Percentiles rank a stretch among this genome's conserved stretches.
Evolutionary conservation across 495 filamentous ascomycete genomes (phyloP).

Genomic region (Ascobolus immersus): DNA sequence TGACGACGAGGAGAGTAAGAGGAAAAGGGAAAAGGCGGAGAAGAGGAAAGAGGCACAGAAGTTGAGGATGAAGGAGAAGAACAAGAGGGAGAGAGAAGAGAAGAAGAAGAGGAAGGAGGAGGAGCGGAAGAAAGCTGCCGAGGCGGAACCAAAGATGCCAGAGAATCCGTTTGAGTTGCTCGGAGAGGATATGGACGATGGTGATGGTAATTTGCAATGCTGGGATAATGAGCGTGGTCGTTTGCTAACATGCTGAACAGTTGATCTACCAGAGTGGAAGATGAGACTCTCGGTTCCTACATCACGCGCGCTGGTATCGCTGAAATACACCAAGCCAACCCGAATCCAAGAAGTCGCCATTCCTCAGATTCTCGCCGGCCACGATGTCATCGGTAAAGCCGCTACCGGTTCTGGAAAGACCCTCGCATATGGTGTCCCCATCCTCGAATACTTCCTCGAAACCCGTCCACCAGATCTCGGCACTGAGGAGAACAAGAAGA

Average conservation of each 20-base stretch:
- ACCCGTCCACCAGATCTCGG: constrained; percentile 17
- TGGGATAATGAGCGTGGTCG: no score
- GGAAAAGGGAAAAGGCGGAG: constrained; percentile 8
- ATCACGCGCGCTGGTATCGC: constrained; percentile 44
- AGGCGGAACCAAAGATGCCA: constrained; percentile 9
- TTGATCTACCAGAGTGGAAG: constrained; percentile 61
- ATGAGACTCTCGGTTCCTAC: constrained; percentile 43
- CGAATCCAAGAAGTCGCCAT: constrained; percentile 53
- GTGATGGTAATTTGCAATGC: no score
- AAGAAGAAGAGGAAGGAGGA: constrained; percentile 23
- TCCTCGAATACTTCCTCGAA: constrained; percentile 38
- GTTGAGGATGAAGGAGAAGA: constrained; percentile 23
- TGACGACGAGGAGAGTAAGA: no score
- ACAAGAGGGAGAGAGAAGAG: constrained; percentile 15
- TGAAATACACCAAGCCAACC: constrained; percentile 58
- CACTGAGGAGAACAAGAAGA: constrained; percentile 15
- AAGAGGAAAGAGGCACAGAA: constrained; percentile 31
- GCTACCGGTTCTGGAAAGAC: constrained; percentile 69
- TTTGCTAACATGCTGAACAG: no score
- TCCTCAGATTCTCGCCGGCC: constrained; percentile 45
- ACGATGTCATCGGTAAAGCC: constrained; percentile 60
- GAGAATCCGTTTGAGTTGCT: constrained; percentile 9
- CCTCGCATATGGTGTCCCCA: constrained; percentile 56
- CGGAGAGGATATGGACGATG: no score
- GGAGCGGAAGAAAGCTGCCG: constrained; percentile 11